phyloP scores from a whole-genome alignment of 2,329 filamentous ascomycete species.

The Fusarium sp. region DNA sequence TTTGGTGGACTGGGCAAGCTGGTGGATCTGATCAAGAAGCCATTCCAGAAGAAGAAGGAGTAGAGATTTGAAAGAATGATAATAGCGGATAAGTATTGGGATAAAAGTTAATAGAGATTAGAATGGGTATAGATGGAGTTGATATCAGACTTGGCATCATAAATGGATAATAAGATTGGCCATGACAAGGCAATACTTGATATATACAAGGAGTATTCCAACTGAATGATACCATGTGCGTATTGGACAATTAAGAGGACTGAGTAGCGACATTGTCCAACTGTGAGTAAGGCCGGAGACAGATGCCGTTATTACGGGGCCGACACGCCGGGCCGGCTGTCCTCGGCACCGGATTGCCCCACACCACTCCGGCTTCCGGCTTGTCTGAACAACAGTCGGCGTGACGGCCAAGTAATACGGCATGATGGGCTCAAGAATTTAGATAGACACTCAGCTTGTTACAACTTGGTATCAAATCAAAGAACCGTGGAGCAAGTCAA shows the following conservation, averaged over 20 bases:
- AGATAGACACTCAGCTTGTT: neutral
- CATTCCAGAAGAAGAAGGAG: slow-evolving; percentile 32
- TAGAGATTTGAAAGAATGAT: neutral
- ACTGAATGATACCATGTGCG: neutral
- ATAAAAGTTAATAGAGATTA: neutral
- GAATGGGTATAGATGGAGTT: slow-evolving; percentile 3
- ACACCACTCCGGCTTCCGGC: neutral
- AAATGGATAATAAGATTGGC: neutral
- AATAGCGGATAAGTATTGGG: neutral
- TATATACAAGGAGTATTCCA: neutral
- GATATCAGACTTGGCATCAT: neutral
- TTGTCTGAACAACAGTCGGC: neutral
- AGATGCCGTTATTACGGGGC: neutral
- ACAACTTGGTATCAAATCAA: too few relatives aligned
- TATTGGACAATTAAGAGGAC: neutral
- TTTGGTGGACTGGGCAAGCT: slow-evolving; percentile 35
- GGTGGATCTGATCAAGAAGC: slow-evolving; percentile 33
- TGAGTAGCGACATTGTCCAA: neutral
- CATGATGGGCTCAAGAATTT: neutral
- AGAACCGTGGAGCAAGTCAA: neutral
- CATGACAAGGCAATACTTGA: neutral
- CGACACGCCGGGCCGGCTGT: neutral
- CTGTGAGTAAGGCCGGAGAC: neutral
- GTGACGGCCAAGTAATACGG: neutral
- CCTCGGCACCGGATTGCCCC: neutral